Evolutionary conservation across 2,329 filamentous ascomycete species (phyloP), one percentile per base, ranked within the genome.

Genomic region (Ascochyta pisi): DNA sequence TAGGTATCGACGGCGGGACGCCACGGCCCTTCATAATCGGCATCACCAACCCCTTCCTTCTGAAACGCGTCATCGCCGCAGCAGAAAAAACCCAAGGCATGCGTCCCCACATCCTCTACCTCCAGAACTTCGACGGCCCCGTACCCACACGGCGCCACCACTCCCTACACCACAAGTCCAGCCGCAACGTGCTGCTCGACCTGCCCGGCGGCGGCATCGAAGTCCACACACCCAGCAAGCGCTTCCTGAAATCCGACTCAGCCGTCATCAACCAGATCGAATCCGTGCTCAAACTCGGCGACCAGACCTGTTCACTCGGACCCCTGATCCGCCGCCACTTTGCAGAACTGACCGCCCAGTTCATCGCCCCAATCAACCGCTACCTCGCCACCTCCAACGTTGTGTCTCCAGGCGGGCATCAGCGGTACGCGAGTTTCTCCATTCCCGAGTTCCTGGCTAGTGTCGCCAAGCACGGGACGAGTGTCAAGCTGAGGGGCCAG

Each of bases 11-110:
- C 43, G 73, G 75, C 15, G 75, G 74, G 2, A 73, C 73, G 10
- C 74, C 76, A 1, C 63, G 71, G 13, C 69, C 72, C 9, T 78
- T 77, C 61, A 65, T 78, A 6, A 65, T 77, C 43, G 76, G 76
- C 29, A 74, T 77, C 55, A 78, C 76, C 6, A 78, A 78, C 42
- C 76, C 76, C 2, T 78, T 78, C 53, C 67, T 78, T 3, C 66
- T 78, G 4, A 75, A 77, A 57, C 73, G 76, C 42, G 69, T 78
- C 16, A 50, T 76, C 43, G 64, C 64, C 15, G 69, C 73, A 4
- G 66, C 70, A 38, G 74, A 76, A 53, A 64, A 57, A 35, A 73
- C 61, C n/a, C 69, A 73, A 43, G 66, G 70, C 33, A 60, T 62
- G 23, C 60, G 68, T 19, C 76, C 76, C 10, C 73, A 77, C 51